Percentiles rank a stretch among this genome's conserved stretches.
Conservation (phyloP, 352 stramenopile species). For the Peronospora destructor region DNA sequence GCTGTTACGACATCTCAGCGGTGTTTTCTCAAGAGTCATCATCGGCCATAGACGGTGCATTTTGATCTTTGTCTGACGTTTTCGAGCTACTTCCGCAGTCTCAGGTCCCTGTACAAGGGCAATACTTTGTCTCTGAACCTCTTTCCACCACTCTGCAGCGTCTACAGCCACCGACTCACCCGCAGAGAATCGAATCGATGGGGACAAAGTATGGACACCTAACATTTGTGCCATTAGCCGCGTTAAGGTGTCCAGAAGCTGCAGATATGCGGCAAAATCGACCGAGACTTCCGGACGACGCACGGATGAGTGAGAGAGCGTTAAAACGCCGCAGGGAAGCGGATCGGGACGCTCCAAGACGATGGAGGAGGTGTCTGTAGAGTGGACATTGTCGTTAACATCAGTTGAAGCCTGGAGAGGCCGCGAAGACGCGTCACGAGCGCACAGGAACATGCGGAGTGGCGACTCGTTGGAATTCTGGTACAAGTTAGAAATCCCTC, state of each 20-base stretch:
- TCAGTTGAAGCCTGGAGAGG: neutral
- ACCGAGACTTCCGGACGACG: neutral
- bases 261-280: constrained; percentile 21
- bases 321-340: neutral
- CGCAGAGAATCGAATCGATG: constrained; percentile 27
- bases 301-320: neutral
- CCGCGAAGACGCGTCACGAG: constrained; percentile 11
- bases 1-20: neutral
- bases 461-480: neutral
- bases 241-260: constrained; percentile 25
- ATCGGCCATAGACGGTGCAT: constrained; percentile 9
- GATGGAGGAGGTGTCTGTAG: neutral
- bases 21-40: constrained; percentile 1
- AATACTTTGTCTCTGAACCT: constrained; percentile 31
- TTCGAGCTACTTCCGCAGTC: too few relatives aligned
- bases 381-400: neutral
- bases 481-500: too few relatives aligned
- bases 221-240: constrained; percentile 30
- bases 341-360: neutral
- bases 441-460: constrained; percentile 25
- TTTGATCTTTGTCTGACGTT: too few relatives aligned
- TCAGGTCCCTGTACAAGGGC: constrained; percentile 11
- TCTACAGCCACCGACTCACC: constrained; percentile 30
- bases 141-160: constrained; percentile 36
- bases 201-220: constrained; percentile 35